phyloP scores from a whole-genome alignment of 2,329 filamentous ascomycete species.

The Chaetomiaceae sp. region DNA sequence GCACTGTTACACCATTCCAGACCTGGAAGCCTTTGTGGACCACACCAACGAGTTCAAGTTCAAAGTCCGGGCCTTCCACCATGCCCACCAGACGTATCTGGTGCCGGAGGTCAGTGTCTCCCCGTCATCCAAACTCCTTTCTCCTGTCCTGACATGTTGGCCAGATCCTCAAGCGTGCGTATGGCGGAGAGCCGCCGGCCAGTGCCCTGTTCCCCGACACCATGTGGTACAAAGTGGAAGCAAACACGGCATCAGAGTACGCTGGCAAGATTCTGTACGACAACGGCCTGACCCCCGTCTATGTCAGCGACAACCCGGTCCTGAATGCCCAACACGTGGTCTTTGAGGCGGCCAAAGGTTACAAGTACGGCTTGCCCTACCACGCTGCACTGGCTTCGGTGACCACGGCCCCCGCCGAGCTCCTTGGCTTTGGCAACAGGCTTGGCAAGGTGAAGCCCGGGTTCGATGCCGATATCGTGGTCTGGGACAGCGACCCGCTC shows the following conservation, averaged over 20 bases:
- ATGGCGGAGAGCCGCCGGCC: constrained; percentile 49
- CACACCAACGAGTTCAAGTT: constrained; percentile 71
- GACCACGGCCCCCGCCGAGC: constrained; percentile 54
- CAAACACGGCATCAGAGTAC: constrained; percentile 59
- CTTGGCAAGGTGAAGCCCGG: constrained; percentile 58
- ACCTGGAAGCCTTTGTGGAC: constrained; percentile 64
- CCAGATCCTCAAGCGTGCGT: constrained; percentile 52
- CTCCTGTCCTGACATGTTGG: not conserved
- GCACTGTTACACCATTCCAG: constrained; percentile 66
- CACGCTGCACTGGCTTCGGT: constrained; percentile 55
- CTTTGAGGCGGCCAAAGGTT: constrained; percentile 58
- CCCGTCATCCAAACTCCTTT: not conserved
- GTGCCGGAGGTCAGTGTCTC: constrained; percentile 52
- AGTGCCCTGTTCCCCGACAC: constrained; percentile 66
- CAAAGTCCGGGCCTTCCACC: constrained; percentile 61
- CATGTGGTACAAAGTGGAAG: constrained; percentile 68
- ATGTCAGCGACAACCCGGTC: constrained; percentile 67
- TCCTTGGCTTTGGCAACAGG: constrained; percentile 52
- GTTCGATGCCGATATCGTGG: constrained; percentile 56
- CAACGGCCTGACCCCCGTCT: constrained; percentile 59
- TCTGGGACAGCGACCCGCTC: constrained; percentile 60
- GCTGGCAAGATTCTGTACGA: constrained; percentile 64
- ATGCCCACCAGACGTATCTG: constrained; percentile 62
- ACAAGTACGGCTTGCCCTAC: constrained; percentile 57
- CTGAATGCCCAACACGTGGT: constrained; percentile 65